Conservation (phyloP, 31 red algal genomes). For the Asparagopsis taxiformis region DNA sequence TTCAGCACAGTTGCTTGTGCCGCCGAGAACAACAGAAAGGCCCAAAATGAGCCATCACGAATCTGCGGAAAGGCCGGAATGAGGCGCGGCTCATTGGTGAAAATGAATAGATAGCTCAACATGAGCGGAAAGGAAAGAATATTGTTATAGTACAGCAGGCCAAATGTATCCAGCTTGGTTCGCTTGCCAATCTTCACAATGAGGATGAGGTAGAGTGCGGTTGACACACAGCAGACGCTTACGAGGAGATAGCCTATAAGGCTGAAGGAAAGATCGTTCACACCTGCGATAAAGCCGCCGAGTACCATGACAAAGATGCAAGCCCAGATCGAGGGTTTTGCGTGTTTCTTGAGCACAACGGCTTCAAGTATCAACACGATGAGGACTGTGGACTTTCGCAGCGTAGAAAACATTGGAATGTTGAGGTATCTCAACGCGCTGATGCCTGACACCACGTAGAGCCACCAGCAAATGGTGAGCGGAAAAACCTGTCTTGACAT, state of each 20-base stretch:
- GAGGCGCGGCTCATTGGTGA: constrained; percentile 34
- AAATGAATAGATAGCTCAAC: constrained; percentile 22
- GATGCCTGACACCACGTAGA: constrained; percentile 65
- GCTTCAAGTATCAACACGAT: constrained; percentile 70
- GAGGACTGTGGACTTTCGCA: constrained; percentile 67
- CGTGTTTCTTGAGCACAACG: constrained; percentile 34
- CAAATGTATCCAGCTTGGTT: constrained; percentile 63
- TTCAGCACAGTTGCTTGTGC: constrained; percentile 81
- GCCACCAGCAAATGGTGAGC: constrained; percentile 61
- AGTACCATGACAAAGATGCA: constrained; percentile 68
- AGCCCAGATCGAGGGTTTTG: constrained; percentile 42
- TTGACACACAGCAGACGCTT: constrained; percentile 52
- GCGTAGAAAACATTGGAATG: constrained; percentile 76
- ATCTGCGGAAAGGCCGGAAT: constrained; percentile 33
- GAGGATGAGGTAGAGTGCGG: constrained; percentile 79
- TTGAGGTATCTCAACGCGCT: constrained; percentile 57
- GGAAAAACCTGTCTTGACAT: constrained; percentile 37
- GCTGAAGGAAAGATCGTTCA: constrained; percentile 61
- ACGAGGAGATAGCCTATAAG: constrained; percentile 76
- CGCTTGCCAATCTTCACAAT: constrained; percentile 53
- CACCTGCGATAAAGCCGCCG: constrained; percentile 62
- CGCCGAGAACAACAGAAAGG: constrained; percentile 52
- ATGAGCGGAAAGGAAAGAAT: constrained; percentile 73
- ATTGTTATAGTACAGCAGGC: constrained; percentile 76
- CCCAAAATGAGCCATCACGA: constrained; percentile 37